Base-by-base conservation (phyloP, 352 stramenopile genomes). In the Blastocystis sp. region DNA sequence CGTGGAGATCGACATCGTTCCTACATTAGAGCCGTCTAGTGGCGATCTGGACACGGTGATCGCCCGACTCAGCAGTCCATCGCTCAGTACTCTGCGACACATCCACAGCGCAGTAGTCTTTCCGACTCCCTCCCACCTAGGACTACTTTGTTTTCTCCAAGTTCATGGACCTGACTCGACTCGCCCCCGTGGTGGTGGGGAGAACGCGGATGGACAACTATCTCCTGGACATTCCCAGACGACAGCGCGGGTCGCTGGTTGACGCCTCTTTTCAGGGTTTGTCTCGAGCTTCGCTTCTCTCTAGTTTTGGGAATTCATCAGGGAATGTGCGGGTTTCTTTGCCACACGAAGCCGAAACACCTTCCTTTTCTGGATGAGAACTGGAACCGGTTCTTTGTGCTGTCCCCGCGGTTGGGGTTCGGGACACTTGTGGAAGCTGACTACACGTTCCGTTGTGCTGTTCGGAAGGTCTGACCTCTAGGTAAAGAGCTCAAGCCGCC, bases 81-180 rank as follows among this genome's bases (percentile, higher is more conserved):
- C 29, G 39, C 34, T 29, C 20, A 45, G 39, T 9, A 20, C 26
- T 6, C 37, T 79, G 43, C 68, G 68, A 26, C 68, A 79, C 59
- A 29, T 23, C n/a, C 68, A 79, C 43, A 79, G 68, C n/a, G 43
- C 68, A 26, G 68, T 79, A n/a, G 29, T 3, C n/a, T n/a, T 56
- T 0, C 3, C 39, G 11, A 41, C 11, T 6, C 39, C 20, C n/a
- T 79, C 3, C 20, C 34, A 13, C 11, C 6, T 79, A 79, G 68
- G 68, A 79, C 37, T 79, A 79, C 53, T 79, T 79, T n/a, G 53
- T 79, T 8, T 79, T 62, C 26, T 79, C 68, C 4, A 37, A n/a
- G 6, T 61, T 45, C 18, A 59, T 79, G 23, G 68, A 79, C 43
- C n/a, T 79, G 9, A 56, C 68, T 26, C 20, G 34, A 34, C 29